Evolutionary conservation across 1,284 basidiomycete genomes (phyloP), one percentile per base, ranked within the genome.

Genomic region (Trametes polyzona): DNA sequence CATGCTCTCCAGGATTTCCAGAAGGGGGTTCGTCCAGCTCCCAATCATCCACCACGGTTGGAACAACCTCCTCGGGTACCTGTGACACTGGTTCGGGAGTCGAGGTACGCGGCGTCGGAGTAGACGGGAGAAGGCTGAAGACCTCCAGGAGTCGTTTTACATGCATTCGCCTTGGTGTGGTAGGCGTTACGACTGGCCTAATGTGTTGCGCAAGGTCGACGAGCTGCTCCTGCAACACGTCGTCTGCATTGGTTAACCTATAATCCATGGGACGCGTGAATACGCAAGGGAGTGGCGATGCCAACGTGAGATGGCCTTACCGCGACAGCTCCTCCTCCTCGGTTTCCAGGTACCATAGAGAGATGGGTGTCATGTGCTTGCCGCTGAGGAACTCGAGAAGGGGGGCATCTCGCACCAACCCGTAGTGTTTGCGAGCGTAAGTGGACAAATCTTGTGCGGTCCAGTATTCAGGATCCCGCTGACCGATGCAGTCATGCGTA

Each of bases 21-120:
- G 12, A 21, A 21, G 29, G 30, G 21, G 17, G n/a, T 33, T 60
- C 61, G 24, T 63, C 61, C 1, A 63, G 43, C 5, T 58, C 61
- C 61, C 61, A 63, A 17, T 63, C 61, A 40, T 58, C 60, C 3
- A 63, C 53, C 21, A 62, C 44, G 43, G 55, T 63, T 30, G 42
- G 52, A 1, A 56, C 61, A 17, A 41, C n/a, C n/a, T n/a, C n/a
- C n/a, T n/a, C n/a, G n/a, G n/a, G n/a, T n/a, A n/a, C n/a, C n/a
- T n/a, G n/a, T n/a, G n/a, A n/a, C n/a, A n/a, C n/a, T n/a, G n/a
- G n/a, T n/a, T n/a, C n/a, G n/a, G n/a, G n/a, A n/a, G n/a, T n/a
- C n/a, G n/a, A n/a, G n/a, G n/a, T n/a, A n/a, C n/a, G 47, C 11
- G 56, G 47, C 11, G 61, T 37, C 4, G 57, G 51, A 0, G 53